Evolutionary conservation across 176 grass and related monocot genomes (phyloP), one percentile per base, ranked within the genome.

Genomic region (Typha latifolia): DNA sequence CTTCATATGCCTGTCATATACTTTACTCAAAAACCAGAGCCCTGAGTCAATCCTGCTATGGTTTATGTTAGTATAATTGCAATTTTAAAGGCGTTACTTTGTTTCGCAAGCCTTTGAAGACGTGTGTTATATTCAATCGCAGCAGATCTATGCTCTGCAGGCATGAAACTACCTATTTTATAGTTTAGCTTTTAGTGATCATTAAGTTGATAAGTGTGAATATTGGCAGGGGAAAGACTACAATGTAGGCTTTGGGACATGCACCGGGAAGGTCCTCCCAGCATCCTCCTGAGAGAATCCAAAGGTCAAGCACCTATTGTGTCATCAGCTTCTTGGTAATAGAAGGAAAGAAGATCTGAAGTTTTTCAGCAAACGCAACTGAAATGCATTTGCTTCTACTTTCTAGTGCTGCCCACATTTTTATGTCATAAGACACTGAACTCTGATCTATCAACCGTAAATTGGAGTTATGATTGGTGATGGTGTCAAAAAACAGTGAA

Each of bases 171-270:
- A 37, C 13, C 24, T 10, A 47, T 15, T 31, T 15, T 49, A 48
- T 9, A 26, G 2, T 43, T 7, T 70, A 51, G 19, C 4, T 56
- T 69, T 59, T 2, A 51, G 56, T 11, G 62, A n/a, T 19, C 16
- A 76, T n/a, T 64, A 61, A 51, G 43, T 65, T 79, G 70, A 69
- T 32, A 6, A 12, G 32, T 4, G 66, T 29, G 47, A 20, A 66
- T 29, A 2, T 55, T 79, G 32, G 34, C 68, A 99, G 94, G 86
- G 86, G 0, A 83, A 90, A 67, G 84, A 76, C 55, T 99, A 90
- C 70, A 93, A 78, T 19, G 29, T 99, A n/a, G 94, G 94, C 51
- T 99, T 99, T 32, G 94, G 94, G 67, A 74, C 84, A 19, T 93
- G 94, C 81, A 77, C 79, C 0, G 89, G 94, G 50, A 88, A 86